A percentile compares a stretch with the other conserved stretches of the same genome.
These are phyloP conservation scores for Ascodesmis nigricans DNA, from an alignment of 495 filamentous ascomycete genomes.

Conservation along the genomic window DNA sequence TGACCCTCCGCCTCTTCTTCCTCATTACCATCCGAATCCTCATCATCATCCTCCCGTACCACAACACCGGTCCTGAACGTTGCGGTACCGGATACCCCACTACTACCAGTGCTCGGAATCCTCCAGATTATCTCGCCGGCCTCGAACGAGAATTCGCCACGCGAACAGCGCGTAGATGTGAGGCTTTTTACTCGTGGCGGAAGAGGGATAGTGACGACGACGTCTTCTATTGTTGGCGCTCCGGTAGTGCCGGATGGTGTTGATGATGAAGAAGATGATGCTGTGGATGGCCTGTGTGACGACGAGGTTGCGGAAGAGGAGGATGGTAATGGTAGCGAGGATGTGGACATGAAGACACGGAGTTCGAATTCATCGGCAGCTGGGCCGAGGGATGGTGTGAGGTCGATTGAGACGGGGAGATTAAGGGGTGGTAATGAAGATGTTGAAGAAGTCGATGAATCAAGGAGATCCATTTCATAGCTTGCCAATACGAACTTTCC, in stretches of 20 bases:
- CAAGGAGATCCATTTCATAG: constrained; percentile 82
- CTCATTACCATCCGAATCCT: too few species aligned
- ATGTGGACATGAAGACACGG: constrained; percentile 44
- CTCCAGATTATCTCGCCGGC: constrained; percentile 62
- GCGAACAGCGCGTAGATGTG: constrained; percentile 59
- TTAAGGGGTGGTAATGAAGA: too few species aligned
- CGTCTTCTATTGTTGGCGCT: constrained; percentile 52
- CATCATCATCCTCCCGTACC: constrained; percentile 30
- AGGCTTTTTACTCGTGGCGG: constrained; percentile 65
- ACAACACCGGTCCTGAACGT: constrained; percentile 28
- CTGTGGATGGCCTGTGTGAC: too few species aligned
- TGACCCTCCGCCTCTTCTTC: constrained; percentile 21
- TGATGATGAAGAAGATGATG: too few species aligned
- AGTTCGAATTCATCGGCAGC: constrained; percentile 74
- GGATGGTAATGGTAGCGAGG: constrained; percentile 25
- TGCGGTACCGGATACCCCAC: constrained; percentile 35
- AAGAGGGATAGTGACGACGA: constrained; percentile 61
- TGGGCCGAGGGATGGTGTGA: constrained; percentile 55
- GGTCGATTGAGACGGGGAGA: constrained; percentile 58
- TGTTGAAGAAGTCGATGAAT: constrained; percentile 34
- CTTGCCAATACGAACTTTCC: constrained; percentile 85
- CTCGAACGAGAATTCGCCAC: constrained; percentile 63
- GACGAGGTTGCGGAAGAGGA: constrained; percentile 22
- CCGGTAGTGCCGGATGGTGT: constrained; percentile 23
- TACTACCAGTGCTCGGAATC: constrained; percentile 46